Percentiles rank a stretch among this genome's conserved stretches.
These are phyloP conservation scores for Botrytis medusae DNA, from an alignment of 2,329 filamentous ascomycete species.

Conservation along the genomic window DNA sequence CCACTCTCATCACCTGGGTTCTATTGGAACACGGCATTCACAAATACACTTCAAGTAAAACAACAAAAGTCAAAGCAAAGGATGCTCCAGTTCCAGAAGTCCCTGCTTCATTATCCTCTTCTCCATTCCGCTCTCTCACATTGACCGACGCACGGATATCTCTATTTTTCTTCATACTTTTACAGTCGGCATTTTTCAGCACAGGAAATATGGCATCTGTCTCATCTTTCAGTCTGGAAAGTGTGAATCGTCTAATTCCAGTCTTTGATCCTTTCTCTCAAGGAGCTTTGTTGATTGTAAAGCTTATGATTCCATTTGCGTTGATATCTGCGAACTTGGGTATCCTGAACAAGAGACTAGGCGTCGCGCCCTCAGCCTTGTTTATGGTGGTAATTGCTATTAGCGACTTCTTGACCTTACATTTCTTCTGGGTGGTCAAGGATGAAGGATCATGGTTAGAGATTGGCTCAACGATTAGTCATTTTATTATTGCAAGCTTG, in stretches of 20 bases:
- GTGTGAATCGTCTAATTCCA: conserved; percentile 81
- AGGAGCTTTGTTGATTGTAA: conserved; percentile 79
- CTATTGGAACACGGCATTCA: conserved; percentile 82
- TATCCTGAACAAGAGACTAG: conserved; percentile 79
- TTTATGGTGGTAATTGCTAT: conserved; percentile 95
- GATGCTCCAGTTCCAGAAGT: conserved; percentile 26
- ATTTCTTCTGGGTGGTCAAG: conserved; percentile 97
- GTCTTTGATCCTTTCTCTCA: conserved; percentile 94
- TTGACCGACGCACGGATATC: conserved; percentile 85
- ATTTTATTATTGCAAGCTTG: conserved; percentile 89
- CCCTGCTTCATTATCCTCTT: conserved; percentile 34
- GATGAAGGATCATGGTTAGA: conserved; percentile 98
- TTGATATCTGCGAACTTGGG: conserved; percentile 93
- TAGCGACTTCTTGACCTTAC: conserved; percentile 86
- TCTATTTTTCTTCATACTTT: conserved; percentile 90
- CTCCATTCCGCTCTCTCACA: conserved; percentile 60
- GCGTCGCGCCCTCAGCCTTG: conserved; percentile 81
- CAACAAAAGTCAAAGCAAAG: conserved; percentile 25
- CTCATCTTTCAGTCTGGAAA: conserved; percentile 90
- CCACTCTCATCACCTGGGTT: conserved; percentile 83
- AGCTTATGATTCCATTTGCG: conserved; percentile 90
- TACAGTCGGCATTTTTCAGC: conserved; percentile 95
- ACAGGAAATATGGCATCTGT: conserved; percentile 95
- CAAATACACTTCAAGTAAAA: conserved; percentile 41
- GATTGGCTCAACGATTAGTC: conserved; percentile 93